Conservation (phyloP, 305 asterid genomes). For the Nicotiana rustica region DNA sequence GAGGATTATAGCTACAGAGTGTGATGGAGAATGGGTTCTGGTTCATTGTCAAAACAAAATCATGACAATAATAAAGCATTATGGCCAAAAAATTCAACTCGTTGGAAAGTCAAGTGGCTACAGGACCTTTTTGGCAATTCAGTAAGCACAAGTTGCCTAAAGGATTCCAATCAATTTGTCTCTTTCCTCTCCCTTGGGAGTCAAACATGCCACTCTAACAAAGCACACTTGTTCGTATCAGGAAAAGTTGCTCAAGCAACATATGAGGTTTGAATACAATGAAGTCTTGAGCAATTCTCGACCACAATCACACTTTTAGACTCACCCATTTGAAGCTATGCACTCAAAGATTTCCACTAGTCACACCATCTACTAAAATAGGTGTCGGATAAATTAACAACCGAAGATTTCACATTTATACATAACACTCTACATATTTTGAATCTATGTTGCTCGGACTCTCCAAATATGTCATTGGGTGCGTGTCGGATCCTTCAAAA, state of each 20-base stretch:
- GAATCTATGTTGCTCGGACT: too few relatives aligned
- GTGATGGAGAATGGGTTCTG: background rate
- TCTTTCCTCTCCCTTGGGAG: background rate
- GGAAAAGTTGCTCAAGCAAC: background rate
- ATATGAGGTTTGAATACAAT: slow-evolving; percentile 19
- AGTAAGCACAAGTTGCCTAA: background rate
- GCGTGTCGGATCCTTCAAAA: too few relatives aligned
- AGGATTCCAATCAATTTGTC: background rate
- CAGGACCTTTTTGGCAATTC: background rate
- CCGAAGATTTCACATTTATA: background rate
- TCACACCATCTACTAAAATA: background rate
- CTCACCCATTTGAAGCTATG: slow-evolving; percentile 14
- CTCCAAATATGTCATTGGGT: too few relatives aligned
- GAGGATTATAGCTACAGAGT: background rate
- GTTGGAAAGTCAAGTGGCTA: background rate
- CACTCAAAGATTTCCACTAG: background rate
- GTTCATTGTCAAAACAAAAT: background rate
- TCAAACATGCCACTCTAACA: background rate
- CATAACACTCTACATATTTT: too few relatives aligned
- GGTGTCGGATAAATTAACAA: slow-evolving; percentile 2
- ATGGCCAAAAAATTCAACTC: background rate
- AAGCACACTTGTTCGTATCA: slow-evolving; percentile 6
- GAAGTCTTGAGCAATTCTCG: background rate
- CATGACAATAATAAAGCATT: slow-evolving; percentile 12
- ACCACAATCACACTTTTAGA: slow-evolving; percentile 7